A percentile compares a stretch with the other conserved stretches of the same genome.
Conservation (phyloP, 1,284 basidiomycete species). For the Cutaneotrichosporon cutaneum region DNA sequence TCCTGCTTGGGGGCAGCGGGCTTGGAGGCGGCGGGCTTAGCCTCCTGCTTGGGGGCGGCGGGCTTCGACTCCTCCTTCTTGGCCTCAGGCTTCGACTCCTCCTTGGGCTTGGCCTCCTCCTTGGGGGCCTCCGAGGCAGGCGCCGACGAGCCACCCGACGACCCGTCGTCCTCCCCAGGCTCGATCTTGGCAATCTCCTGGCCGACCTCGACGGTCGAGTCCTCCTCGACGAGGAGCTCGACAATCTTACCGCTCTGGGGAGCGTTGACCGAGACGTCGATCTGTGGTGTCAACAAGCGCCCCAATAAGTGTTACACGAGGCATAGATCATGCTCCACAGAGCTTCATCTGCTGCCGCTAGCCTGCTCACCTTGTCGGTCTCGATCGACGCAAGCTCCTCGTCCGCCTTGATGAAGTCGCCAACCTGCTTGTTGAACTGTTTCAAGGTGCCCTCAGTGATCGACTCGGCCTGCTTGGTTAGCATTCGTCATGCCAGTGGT, state of each 20-base stretch:
- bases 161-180: constrained; percentile 62
- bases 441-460: constrained; percentile 97
- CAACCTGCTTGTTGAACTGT: constrained; percentile 90
- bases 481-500: not conserved
- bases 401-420: constrained; percentile 84
- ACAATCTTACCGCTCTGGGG: constrained; percentile 84
- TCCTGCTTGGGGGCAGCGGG: constrained; percentile 36
- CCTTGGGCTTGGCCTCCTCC: constrained; percentile 55
- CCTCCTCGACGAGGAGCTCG: constrained; percentile 83
- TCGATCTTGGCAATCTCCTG: constrained; percentile 93
- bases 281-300: constrained; percentile 58
- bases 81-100: constrained; percentile 54
- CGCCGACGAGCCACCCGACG: constrained; percentile 50
- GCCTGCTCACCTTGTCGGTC: constrained; percentile 84
- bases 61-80: constrained; percentile 43
- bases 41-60: constrained; percentile 13
- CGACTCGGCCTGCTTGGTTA: constrained; percentile 69
- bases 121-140: constrained; percentile 37
- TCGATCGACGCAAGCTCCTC: constrained; percentile 98
- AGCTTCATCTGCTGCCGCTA: not conserved
- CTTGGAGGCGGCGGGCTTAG: constrained; percentile 27
- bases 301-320: not conserved
- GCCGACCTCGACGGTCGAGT: constrained; percentile 91
- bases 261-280: constrained; percentile 96
- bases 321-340: not conserved